phyloP scores from a whole-genome alignment of 352 stramenopile genomes.

The Pythium phragmitis region DNA sequence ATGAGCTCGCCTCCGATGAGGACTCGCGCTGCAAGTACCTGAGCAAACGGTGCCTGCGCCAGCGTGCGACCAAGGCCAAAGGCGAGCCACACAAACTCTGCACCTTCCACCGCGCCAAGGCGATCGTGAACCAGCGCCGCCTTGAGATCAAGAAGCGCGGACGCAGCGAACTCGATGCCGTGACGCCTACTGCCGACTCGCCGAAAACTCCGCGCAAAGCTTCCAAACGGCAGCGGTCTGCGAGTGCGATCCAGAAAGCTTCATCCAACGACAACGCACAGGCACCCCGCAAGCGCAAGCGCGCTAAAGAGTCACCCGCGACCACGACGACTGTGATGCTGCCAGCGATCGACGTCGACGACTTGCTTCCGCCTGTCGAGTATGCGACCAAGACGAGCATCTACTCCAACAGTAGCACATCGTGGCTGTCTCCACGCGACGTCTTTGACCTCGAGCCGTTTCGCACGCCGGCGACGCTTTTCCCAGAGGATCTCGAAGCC shows the following conservation, averaged over 20 bases:
- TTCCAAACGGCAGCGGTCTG: constrained; percentile 4
- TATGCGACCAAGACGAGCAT: not conserved
- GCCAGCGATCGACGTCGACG: constrained; percentile 18
- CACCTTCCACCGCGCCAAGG: constrained; percentile 35
- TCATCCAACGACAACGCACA: not conserved
- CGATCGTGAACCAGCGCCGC: constrained; percentile 34
- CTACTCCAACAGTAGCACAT: not conserved
- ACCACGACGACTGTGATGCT: constrained; percentile 15
- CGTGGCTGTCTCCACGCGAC: constrained; percentile 20
- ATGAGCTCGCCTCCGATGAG: constrained; percentile 27
- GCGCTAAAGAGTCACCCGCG: not conserved
- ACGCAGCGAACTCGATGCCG: not conserved
- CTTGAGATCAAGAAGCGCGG: constrained; percentile 29
- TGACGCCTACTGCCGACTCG: not conserved
- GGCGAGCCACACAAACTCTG: constrained; percentile 37
- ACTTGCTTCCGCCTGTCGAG: not conserved
- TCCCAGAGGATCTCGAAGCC: constrained; percentile 25
- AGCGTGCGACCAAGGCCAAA: constrained; percentile 31
- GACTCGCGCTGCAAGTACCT: constrained; percentile 36
- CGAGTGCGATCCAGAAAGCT: constrained; percentile 4
- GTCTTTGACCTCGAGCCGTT: constrained; percentile 22
- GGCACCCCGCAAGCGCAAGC: constrained; percentile 2
- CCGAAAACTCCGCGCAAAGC: not conserved
- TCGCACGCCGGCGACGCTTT: constrained; percentile 21
- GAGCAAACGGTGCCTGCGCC: constrained; percentile 29